phyloP scores from a whole-genome alignment of 2,329 filamentous ascomycete genomes.

The Fusarium sulawesiense region DNA sequence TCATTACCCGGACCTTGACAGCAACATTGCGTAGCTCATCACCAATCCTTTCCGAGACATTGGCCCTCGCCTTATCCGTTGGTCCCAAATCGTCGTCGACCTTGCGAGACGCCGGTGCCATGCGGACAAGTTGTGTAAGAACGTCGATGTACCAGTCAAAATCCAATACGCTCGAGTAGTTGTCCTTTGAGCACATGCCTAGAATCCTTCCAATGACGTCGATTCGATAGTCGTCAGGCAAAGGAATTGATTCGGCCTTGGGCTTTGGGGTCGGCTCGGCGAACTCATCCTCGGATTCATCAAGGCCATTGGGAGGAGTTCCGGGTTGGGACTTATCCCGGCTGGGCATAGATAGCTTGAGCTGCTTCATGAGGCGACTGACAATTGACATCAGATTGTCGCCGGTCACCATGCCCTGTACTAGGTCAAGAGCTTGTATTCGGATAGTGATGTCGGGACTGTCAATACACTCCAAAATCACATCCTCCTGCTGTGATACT shows the following conservation, averaged over 20 bases:
- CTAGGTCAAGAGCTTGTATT: slow-evolving; percentile 89
- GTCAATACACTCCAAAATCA: slow-evolving; percentile 95
- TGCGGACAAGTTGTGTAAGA: slow-evolving; percentile 83
- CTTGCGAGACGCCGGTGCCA: slow-evolving; percentile 66
- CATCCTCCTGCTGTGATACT: slow-evolving; percentile 92
- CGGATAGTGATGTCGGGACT: slow-evolving; percentile 96
- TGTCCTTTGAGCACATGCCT: slow-evolving; percentile 89
- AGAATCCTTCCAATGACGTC: slow-evolving; percentile 87
- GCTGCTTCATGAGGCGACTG: slow-evolving; percentile 86
- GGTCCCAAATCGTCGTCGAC: slow-evolving; percentile 53
- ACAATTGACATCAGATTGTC: slow-evolving; percentile 89
- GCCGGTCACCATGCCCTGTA: slow-evolving; percentile 90
- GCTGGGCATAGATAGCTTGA: slow-evolving; percentile 72
- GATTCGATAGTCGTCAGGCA: slow-evolving; percentile 87
- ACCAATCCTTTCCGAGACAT: slow-evolving; percentile 79
- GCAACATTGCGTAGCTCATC: slow-evolving; percentile 89
- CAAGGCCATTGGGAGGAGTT: slow-evolving; percentile 59
- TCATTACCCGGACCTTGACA: slow-evolving; percentile 88
- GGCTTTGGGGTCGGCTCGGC: slow-evolving; percentile 48
- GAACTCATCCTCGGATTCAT: slow-evolving; percentile 64
- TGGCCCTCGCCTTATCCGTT: slow-evolving; percentile 48
- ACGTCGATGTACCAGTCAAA: slow-evolving; percentile 99
- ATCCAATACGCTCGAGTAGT: slow-evolving; percentile 85
- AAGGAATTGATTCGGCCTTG: slow-evolving; percentile 61
- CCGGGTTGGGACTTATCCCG: slow-evolving; percentile 57